Conservation (phyloP, 345 rosid species). For the Bruguiera gymnorhiza region DNA sequence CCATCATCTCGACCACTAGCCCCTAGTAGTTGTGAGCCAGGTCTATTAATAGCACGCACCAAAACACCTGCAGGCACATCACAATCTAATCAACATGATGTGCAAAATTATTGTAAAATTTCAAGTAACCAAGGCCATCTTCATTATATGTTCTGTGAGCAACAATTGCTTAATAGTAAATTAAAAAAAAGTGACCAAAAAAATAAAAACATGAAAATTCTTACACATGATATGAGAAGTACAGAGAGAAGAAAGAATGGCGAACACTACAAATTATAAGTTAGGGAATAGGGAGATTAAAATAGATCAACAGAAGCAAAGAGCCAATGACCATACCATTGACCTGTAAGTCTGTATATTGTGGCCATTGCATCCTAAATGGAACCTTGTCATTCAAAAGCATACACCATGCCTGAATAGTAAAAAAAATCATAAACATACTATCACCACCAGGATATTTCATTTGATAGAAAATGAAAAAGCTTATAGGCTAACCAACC, state of each 20-base stretch:
- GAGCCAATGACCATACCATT: constrained; percentile 58
- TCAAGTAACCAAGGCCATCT: no score
- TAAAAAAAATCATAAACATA: constrained; percentile 10
- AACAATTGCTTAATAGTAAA: no score
- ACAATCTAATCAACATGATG: not conserved
- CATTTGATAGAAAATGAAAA: not conserved
- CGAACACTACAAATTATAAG: not conserved
- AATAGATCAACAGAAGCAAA: constrained; percentile 6
- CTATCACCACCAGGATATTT: constrained; percentile 11
- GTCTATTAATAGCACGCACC: constrained; percentile 82
- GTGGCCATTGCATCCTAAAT: constrained; percentile 99
- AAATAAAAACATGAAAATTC: not conserved
- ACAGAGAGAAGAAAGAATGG: not conserved
- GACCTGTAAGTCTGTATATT: constrained; percentile 79
- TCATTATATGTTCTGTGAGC: no score
- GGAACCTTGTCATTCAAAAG: constrained; percentile 95
- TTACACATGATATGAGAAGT: not conserved
- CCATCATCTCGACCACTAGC: constrained; percentile 99
- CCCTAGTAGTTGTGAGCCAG: constrained; percentile 84
- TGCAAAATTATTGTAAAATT: not conserved
- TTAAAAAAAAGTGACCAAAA: not conserved
- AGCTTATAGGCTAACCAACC: constrained; percentile 39
- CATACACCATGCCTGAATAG: constrained; percentile 94
- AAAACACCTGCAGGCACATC: constrained; percentile 43
- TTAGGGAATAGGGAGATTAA: constrained; percentile 6